These are phyloP conservation scores for Colletotrichum filicis DNA, from an alignment of 2,329 filamentous ascomycete species.

Conservation along the genomic window DNA sequence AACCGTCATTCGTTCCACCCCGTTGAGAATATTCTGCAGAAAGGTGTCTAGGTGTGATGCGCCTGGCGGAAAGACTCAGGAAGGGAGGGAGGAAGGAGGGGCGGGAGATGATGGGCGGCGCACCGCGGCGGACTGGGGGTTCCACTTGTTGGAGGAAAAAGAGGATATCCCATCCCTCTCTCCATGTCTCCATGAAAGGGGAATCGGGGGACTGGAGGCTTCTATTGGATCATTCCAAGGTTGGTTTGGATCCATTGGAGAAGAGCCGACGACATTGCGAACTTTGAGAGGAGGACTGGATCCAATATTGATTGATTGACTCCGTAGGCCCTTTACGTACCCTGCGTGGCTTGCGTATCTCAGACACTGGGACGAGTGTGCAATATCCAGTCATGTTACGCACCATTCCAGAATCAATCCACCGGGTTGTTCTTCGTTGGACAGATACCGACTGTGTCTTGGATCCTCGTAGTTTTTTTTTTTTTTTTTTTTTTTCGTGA, in stretches of 20 bases:
- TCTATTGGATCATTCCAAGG: background rate
- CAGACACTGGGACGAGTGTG: background rate
- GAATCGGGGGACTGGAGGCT: background rate
- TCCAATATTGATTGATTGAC: background rate
- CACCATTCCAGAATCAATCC: background rate
- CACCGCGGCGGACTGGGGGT: conserved; percentile 13
- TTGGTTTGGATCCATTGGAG: background rate
- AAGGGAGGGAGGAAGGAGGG: background rate
- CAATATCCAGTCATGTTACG: background rate
- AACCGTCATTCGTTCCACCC: background rate
- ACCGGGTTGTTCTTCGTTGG: background rate
- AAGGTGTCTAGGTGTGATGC: background rate
- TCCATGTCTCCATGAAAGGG: background rate
- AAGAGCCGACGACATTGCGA: background rate
- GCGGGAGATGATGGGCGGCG: conserved; percentile 11
- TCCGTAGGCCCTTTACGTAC: conserved; percentile 5
- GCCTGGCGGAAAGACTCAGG: conserved; percentile 14
- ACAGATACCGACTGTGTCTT: background rate
- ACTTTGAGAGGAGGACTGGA: conserved; percentile 1
- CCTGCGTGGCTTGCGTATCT: background rate
- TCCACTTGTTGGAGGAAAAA: background rate
- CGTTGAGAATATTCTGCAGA: conserved; percentile 22
- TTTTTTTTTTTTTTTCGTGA: background rate
- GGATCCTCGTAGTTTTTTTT: background rate
- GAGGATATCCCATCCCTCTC: background rate